Percentiles rank a stretch among this genome's conserved stretches.
These are phyloP conservation scores for Mucor racemosus DNA, from an alignment of 371 early-diverging fungal genomes.

Conservation along the genomic window DNA sequence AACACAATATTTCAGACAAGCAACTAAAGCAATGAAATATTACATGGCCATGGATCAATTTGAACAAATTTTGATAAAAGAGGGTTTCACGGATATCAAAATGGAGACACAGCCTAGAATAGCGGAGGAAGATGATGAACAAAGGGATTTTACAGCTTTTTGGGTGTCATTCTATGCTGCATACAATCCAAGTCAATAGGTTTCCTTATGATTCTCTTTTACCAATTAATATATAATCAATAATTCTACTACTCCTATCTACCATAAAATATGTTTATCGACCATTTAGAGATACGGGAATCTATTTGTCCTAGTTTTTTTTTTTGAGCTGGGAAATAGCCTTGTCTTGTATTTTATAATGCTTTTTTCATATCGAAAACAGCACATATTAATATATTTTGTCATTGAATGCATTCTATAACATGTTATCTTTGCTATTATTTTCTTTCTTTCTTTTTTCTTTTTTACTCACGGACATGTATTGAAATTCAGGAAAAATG, in stretches of 20 bases:
- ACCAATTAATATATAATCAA: background rate
- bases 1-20: conserved; percentile 17
- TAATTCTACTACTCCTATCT: too few species aligned
- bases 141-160: conserved; percentile 15
- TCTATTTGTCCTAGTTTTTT: too few species aligned
- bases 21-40: conserved; percentile 27
- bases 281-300: background rate
- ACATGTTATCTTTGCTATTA: too few species aligned
- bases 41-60: conserved; percentile 33
- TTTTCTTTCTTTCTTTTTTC: too few species aligned
- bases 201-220: background rate
- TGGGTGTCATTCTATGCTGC: conserved; percentile 33
- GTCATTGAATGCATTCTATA: too few species aligned
- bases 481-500: too few species aligned
- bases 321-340: too few species aligned
- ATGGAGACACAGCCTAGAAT: conserved; percentile 24
- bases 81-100: conserved; percentile 33
- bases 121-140: conserved; percentile 11
- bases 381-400: too few species aligned
- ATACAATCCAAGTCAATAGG: conserved; percentile 8
- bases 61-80: conserved; percentile 13
- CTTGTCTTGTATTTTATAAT: too few species aligned
- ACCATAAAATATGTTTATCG: background rate
- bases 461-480: too few species aligned
- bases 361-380: too few species aligned